Base-by-base conservation (phyloP, 2,329 filamentous ascomycete genomes). In the Aspergillus japonicus region DNA sequence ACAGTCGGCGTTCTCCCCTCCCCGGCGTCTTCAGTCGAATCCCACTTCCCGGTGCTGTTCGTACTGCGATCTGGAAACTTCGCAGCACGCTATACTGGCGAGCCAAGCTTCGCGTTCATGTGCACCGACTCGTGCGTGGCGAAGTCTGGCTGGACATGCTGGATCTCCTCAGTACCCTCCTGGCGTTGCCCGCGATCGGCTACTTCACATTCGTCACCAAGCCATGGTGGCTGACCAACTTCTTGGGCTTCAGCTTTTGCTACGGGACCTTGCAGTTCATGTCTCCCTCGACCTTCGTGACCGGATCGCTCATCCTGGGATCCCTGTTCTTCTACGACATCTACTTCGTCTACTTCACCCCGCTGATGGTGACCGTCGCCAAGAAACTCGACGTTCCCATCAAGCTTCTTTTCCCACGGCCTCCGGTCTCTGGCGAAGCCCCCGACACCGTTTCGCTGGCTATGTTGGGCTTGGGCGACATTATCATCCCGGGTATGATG, bases 261-360 rank as follows among this genome's bases (percentile, higher is more conserved):
- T 97, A 98, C 70, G 85, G 86, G 7, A 87, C 90, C 4, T 83
- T 97, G 57, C 86, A 94, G 68, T 78, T 96, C 56, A 86, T 98
- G 80, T 96, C 92, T 1, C 92, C 93, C 0, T 96, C 92, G 0
- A 94, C 91, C 0, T 96, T 97, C 71, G 79, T 84, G 57, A 96
- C 91, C 0, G 92, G 92, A 0, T 89, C 89, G 6, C 75, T 93
- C 48, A 87, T 98, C 10, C 81, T 98, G 1, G 79, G 82, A 10
- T 91, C 89, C 0, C 81, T 98, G 1, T 98, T 98, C 79, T 86
- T 96, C 70, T 99, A 99, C 71, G 94, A 99, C 72, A 94, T 99
- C 52, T 87, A 95, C 74, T 82, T 84, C 63, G 82, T 83, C 23
- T 84, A 83, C 65, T 84, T 79, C 64, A 82, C 82, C 0, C 81